Conservation (phyloP, 768 basidiomycete species). For the Panellus pusillus region DNA sequence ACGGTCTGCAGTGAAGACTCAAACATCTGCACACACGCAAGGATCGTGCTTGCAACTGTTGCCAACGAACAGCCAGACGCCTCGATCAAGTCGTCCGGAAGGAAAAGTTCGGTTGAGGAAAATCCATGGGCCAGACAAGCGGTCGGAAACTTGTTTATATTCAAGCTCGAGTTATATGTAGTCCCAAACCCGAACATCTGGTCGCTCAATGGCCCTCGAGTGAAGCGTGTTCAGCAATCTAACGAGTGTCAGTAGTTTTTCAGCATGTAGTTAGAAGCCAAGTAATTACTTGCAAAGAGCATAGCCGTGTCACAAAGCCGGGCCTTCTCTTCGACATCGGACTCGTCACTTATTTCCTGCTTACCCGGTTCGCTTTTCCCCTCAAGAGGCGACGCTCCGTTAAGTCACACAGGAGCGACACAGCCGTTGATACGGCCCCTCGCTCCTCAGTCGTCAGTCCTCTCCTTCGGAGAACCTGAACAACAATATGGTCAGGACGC, state of each 20-base stretch:
- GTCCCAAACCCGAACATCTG: constrained; percentile 51
- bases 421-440: constrained; percentile 16
- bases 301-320: constrained; percentile 61
- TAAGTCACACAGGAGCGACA: constrained; percentile 16
- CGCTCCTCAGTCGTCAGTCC: constrained; percentile 7
- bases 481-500: neutral
- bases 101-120: constrained; percentile 44
- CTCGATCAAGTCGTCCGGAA: constrained; percentile 49
- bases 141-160: constrained; percentile 54
- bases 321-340: constrained; percentile 16
- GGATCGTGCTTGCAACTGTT: constrained; percentile 52
- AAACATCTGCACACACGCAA: constrained; percentile 42
- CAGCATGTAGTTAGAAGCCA: neutral
- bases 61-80: constrained; percentile 45
- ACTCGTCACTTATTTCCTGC: constrained; percentile 2
- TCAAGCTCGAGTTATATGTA: constrained; percentile 39
- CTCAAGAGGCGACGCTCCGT: constrained; percentile 24
- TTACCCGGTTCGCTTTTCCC: constrained; percentile 23
- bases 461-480: neutral
- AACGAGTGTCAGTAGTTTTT: neutral
- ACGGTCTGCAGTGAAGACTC: neutral
- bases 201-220: constrained; percentile 41
- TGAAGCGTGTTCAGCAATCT: constrained; percentile 61
- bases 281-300: constrained; percentile 53
- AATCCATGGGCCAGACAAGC: constrained; percentile 45